Evolutionary conservation across 2,329 filamentous ascomycete genomes (phyloP), one percentile per base, ranked within the genome.

Genomic region (Pyricularia pennisetigena): DNA sequence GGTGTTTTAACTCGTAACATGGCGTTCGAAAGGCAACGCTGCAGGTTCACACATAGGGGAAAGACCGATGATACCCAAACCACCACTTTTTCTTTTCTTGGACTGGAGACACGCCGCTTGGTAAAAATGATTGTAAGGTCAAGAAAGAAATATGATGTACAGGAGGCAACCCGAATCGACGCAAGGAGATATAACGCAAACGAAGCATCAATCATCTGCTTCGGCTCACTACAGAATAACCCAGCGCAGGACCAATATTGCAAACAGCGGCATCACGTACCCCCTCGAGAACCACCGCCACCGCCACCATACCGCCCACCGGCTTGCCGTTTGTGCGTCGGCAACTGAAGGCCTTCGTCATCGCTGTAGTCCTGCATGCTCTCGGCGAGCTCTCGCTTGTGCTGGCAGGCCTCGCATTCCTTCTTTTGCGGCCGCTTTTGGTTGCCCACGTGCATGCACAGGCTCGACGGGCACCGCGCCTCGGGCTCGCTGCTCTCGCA

Each of bases 391-490:
- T 78, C 76, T 69, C 75, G 72, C 1, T 72, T 64, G 35, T 74
- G 69, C 57, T 72, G 71, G 30, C 78, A 80, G 5, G 35, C 68
- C 7, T 73, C 72, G 69, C 78, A 79, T 70, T 78, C 76, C 41
- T 72, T 71, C 70, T 73, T 74, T 65, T 74, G 73, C 7, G 76
- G 78, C 65, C 70, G 74, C 62, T 72, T 73, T 7, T 73, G 73
- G 68, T 75, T 73, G 14, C 78, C 77, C 8, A 78, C 77, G 67
- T 77, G 77, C 77, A 79, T 78, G 70, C 77, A 77, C n/a, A 80
- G 73, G 66, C 70, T 76, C 5, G 74, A 71, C 10, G 74, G 75
- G 66, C 78, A 80, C 24, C 72, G 69, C 16, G 66, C 71, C 4
- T 71, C 72, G 14, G 72, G 72, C n/a, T 77, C 74, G 64, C 72